Evolutionary conservation across 1,284 basidiomycete genomes (phyloP).

Genomic region (Ceratobasidium sp.): DNA sequence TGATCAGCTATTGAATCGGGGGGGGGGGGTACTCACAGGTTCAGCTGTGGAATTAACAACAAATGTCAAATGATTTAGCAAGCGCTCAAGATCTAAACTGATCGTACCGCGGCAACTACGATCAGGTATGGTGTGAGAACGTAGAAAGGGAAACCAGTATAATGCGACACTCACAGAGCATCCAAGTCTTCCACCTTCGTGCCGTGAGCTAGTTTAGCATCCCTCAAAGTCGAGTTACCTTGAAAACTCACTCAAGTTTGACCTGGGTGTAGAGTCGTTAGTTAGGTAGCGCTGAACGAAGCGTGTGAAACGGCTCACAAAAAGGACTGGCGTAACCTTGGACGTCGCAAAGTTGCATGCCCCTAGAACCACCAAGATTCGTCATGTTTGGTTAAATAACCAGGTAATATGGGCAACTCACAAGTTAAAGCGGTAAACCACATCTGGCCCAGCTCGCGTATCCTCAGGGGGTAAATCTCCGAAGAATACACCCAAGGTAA

Average conservation of each 20-base stretch:
- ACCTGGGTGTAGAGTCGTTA: slow-evolving; percentile 17
- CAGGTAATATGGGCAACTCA: neutral
- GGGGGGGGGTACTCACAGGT: slow-evolving; percentile 30
- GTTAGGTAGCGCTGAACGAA: no score
- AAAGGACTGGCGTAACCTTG: slow-evolving; percentile 45
- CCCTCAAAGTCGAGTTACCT: neutral
- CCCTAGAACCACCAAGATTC: slow-evolving; percentile 1
- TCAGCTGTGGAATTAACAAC: slow-evolving; percentile 25
- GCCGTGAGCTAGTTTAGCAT: neutral
- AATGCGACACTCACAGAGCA: slow-evolving; percentile 44
- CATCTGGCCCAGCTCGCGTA: slow-evolving; percentile 46
- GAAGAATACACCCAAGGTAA: slow-evolving; percentile 47
- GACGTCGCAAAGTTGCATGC: slow-evolving; percentile 47
- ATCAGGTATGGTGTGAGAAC: neutral
- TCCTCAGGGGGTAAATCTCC: slow-evolving; percentile 44
- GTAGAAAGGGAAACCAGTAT: neutral
- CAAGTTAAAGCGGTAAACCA: slow-evolving; percentile 45
- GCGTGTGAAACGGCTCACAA: slow-evolving; percentile 34
- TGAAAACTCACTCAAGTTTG: slow-evolving; percentile 36
- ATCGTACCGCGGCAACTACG: slow-evolving; percentile 41
- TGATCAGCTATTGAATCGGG: neutral
- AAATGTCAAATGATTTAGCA: neutral
- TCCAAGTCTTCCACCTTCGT: slow-evolving; percentile 44
- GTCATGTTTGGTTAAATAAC: no score
- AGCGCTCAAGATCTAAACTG: neutral